Conservation (phyloP, 148 eudicot genomes). For the Beta vulgaris region DNA sequence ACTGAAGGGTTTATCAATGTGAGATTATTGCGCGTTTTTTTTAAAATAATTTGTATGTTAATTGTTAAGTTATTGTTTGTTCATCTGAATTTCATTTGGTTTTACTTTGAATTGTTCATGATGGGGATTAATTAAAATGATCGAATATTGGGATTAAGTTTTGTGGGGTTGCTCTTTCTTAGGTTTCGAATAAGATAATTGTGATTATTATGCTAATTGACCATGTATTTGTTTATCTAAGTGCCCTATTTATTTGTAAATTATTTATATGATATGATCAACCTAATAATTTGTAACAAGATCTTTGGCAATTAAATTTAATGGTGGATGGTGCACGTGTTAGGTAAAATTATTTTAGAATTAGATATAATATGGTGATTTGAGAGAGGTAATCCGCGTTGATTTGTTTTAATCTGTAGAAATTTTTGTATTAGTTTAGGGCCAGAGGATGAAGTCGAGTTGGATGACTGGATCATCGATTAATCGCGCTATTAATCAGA, state of each 20-base stretch:
- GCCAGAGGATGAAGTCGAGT: background rate
- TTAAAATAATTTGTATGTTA: background rate
- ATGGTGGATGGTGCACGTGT: constrained; percentile 8
- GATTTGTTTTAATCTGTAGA: background rate
- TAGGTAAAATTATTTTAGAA: constrained; percentile 6
- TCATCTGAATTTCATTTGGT: constrained; percentile 3
- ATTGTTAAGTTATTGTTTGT: background rate
- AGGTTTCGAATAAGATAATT: background rate
- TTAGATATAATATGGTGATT: constrained; percentile 13
- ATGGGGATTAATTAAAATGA: background rate
- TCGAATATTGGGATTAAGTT: background rate
- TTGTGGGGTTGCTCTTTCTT: background rate
- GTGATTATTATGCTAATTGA: constrained; percentile 2
- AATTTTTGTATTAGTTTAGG: background rate
- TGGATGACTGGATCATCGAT: background rate
- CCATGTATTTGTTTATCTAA: background rate
- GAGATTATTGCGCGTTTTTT: background rate
- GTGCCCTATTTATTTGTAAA: background rate
- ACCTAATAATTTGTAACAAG: background rate
- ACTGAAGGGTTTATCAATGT: constrained; percentile 19
- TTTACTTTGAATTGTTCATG: background rate
- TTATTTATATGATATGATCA: background rate
- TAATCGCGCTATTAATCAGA: background rate
- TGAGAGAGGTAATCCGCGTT: constrained; percentile 11
- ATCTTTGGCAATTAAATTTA: background rate